These are phyloP conservation scores for Stereum hirsutum DNA, from an alignment of 1,284 basidiomycete genomes.

Conservation along the genomic window DNA sequence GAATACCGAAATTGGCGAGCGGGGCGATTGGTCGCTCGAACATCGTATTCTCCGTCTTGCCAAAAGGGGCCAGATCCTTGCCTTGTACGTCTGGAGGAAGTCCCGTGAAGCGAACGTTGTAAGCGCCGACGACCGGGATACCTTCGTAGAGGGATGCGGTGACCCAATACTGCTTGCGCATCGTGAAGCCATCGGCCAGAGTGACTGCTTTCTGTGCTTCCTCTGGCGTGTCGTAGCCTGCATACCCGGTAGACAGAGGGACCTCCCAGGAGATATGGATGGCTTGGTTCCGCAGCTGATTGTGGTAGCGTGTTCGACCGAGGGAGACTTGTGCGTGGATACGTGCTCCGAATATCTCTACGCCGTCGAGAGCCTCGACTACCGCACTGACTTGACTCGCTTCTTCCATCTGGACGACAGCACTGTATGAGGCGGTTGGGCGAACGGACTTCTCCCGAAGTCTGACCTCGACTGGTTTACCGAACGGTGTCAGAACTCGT, in stretches of 20 bases:
- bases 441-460: constrained; percentile 16
- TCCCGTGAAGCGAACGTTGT: constrained; percentile 46
- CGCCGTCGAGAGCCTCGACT: constrained; percentile 35
- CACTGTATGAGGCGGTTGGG: constrained; percentile 15
- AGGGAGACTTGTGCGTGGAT: constrained; percentile 33
- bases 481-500: constrained; percentile 24
- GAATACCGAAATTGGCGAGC: constrained; percentile 27
- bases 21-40: constrained; percentile 40
- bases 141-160: constrained; percentile 40
- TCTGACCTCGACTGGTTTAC: constrained; percentile 31
- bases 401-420: constrained; percentile 34
- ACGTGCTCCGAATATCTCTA: constrained; percentile 23
- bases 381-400: constrained; percentile 40
- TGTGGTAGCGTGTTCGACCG: constrained; percentile 24
- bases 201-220: constrained; percentile 39
- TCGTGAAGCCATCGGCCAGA: constrained; percentile 22
- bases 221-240: constrained; percentile 41
- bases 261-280: constrained; percentile 36
- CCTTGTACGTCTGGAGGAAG: constrained; percentile 36
- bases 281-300: constrained; percentile 32
- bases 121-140: constrained; percentile 41
- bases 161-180: constrained; percentile 30
- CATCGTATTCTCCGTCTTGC: constrained; percentile 26
- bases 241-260: constrained; percentile 42
- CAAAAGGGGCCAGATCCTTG: constrained; percentile 34